Conservation (phyloP, 495 filamentous ascomycete genomes). For the Penicillium atrosanguineum region DNA sequence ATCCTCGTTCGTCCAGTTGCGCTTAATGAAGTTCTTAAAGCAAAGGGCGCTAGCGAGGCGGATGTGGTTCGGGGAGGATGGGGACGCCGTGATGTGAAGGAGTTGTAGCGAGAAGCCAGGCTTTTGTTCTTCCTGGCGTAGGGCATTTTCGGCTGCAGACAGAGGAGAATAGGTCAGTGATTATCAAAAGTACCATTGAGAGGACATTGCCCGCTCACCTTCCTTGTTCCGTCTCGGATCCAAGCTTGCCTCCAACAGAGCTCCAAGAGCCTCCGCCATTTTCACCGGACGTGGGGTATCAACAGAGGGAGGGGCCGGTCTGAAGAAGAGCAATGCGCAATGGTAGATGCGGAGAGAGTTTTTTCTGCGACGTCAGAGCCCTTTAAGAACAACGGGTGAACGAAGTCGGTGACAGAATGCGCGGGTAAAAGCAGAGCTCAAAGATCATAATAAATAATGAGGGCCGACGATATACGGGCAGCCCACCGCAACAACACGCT, state of each 20-base stretch:
- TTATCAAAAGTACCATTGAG: not conserved
- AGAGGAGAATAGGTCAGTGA: slow-evolving; percentile 16
- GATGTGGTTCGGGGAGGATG: slow-evolving; percentile 64
- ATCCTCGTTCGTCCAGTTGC: slow-evolving; percentile 91
- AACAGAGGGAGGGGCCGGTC: slow-evolving; percentile 18
- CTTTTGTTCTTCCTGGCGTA: slow-evolving; percentile 73
- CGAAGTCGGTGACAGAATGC: slow-evolving; percentile 1
- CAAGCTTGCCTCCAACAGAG: slow-evolving; percentile 79
- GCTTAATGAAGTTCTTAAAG: slow-evolving; percentile 97
- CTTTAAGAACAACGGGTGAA: not conserved
- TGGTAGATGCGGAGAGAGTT: slow-evolving; percentile 1
- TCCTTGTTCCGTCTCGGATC: slow-evolving; percentile 82
- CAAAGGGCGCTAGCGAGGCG: slow-evolving; percentile 88
- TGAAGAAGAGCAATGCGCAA: slow-evolving; percentile 1
- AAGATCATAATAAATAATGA: slow-evolving; percentile 25
- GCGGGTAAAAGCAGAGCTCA: slow-evolving; percentile 16
- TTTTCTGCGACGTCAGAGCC: not conserved
- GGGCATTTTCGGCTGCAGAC: slow-evolving; percentile 68
- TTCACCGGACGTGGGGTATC: slow-evolving; percentile 37
- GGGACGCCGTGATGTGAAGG: slow-evolving; percentile 80
- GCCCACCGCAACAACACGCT: slow-evolving; percentile 29
- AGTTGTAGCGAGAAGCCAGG: slow-evolving; percentile 84
- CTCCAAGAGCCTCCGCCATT: slow-evolving; percentile 75
- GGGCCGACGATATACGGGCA: slow-evolving; percentile 20
- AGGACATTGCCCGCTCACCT: slow-evolving; percentile 53